Conservation (phyloP, 2,329 filamentous ascomycete genomes). For the Tolypocladium guangdongense region DNA sequence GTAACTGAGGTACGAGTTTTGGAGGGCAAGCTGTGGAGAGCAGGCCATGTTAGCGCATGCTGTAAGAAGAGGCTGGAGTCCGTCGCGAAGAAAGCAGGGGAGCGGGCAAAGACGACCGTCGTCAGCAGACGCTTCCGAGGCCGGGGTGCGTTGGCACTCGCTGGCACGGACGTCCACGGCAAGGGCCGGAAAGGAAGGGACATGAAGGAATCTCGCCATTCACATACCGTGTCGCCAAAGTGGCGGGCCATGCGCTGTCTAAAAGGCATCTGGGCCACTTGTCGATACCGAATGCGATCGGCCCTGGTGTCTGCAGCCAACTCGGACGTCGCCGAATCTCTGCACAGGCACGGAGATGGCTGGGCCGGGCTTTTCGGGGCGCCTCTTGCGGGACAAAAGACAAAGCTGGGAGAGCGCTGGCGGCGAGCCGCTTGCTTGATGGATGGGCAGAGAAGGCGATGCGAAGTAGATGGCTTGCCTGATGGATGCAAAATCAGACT, state of each 20-base stretch:
- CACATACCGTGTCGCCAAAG: conserved; percentile 35
- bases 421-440: conserved; percentile 2
- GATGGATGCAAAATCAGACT: not conserved
- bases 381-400: conserved; percentile 2
- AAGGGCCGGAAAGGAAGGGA: not conserved
- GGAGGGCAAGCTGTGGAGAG: conserved; percentile 34
- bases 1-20: conserved; percentile 29
- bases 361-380: conserved; percentile 3
- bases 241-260: conserved; percentile 33
- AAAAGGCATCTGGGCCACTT: conserved; percentile 22
- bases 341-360: not conserved
- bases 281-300: not conserved
- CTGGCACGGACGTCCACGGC: not conserved
- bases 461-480: not conserved
- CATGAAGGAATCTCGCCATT: not conserved
- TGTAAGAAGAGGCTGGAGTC: not conserved
- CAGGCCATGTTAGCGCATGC: not conserved
- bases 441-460: not conserved
- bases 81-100: not conserved
- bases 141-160: not conserved
- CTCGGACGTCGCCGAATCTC: not conserved
- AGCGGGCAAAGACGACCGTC: not conserved
- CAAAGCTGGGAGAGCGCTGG: conserved; percentile 3
- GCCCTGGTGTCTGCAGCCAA: not conserved
- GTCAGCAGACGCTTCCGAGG: not conserved